These are phyloP conservation scores for Rosa lucieae DNA, from an alignment of 306 rosid species.

Conservation along the genomic window DNA sequence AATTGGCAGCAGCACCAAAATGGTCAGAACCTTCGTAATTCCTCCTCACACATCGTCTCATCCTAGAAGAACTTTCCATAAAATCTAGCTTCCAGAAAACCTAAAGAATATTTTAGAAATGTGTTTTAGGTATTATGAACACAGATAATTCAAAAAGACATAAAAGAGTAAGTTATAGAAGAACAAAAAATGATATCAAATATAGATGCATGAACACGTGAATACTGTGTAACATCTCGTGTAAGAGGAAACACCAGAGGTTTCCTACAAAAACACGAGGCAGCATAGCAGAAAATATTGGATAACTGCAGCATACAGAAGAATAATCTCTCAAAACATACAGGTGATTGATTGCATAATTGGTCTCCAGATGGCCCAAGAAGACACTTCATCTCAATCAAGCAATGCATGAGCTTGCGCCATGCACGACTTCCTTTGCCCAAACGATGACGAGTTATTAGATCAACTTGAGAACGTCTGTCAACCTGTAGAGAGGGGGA, in stretches of 20 bases:
- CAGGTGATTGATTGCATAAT: slow-evolving; percentile 67
- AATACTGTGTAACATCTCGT: background rate
- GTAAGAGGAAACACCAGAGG: background rate
- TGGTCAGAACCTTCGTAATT: slow-evolving; percentile 88
- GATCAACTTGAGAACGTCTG: slow-evolving; percentile 75
- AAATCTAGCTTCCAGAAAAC: slow-evolving; percentile 95
- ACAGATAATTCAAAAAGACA: background rate
- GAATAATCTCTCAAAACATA: slow-evolving; percentile 45
- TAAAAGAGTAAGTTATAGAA: background rate
- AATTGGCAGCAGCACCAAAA: slow-evolving; percentile 84
- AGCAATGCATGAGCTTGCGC: slow-evolving; percentile 82
- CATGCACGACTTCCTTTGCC: slow-evolving; percentile 78
- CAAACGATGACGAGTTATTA: slow-evolving; percentile 55
- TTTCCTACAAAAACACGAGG: background rate
- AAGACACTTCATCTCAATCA: slow-evolving; percentile 85
- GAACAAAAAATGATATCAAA: background rate
- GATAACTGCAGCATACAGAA: slow-evolving; percentile 13
- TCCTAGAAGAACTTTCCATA: slow-evolving; percentile 90
- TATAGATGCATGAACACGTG: background rate
- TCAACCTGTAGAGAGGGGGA: slow-evolving; percentile 65
- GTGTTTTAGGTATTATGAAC: background rate
- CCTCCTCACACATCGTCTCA: slow-evolving; percentile 83
- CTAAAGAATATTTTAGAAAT: slow-evolving; percentile 37
- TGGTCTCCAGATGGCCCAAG: slow-evolving; percentile 79
- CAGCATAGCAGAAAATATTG: slow-evolving; percentile 3